A percentile compares a stretch with the other conserved stretches of the same genome.
These are phyloP conservation scores for Mallotus nudiflorus DNA, from an alignment of 345 rosid species.

Conservation along the genomic window DNA sequence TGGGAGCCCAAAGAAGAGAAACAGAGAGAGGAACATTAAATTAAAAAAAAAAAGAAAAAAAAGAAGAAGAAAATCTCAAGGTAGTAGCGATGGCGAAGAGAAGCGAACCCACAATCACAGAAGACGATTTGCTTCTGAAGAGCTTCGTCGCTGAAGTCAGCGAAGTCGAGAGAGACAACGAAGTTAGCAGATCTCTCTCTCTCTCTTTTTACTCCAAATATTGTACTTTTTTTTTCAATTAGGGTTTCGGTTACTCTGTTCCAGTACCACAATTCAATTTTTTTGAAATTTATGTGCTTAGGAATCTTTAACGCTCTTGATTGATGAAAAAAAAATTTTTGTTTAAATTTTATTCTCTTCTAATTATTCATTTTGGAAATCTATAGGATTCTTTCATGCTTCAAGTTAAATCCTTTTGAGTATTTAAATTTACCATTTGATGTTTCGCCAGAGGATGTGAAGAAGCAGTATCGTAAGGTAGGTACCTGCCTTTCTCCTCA, in stretches of 20 bases:
- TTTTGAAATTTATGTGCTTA: not conserved
- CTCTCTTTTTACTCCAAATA: not conserved
- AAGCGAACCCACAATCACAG: slow-evolving; percentile 31
- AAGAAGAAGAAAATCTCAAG: too few relatives aligned
- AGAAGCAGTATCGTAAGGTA: slow-evolving; percentile 96
- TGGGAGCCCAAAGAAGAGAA: too few relatives aligned
- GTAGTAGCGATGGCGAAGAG: too few relatives aligned
- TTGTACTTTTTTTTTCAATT: not conserved
- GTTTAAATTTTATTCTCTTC: not conserved
- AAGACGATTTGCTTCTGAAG: slow-evolving; percentile 81
- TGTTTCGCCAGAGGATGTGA: slow-evolving; percentile 69
- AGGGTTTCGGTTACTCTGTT: not conserved
- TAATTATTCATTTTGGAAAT: not conserved
- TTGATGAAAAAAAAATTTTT: not conserved
- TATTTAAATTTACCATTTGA: slow-evolving; percentile 73
- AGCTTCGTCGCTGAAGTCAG: slow-evolving; percentile 95
- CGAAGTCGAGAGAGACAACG: slow-evolving; percentile 95
- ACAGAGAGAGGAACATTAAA: too few relatives aligned
- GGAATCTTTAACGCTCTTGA: not conserved
- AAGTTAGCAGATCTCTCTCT: slow-evolving; percentile 70
- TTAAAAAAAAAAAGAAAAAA: too few relatives aligned
- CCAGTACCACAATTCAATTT: not conserved
- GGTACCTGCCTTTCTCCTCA: not conserved
- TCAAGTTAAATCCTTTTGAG: slow-evolving; percentile 96
- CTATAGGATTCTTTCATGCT: slow-evolving; percentile 89